These are phyloP conservation scores for Paramecium biaurelia DNA, from an alignment of 73 alveolate genomes.

Conservation along the genomic window DNA sequence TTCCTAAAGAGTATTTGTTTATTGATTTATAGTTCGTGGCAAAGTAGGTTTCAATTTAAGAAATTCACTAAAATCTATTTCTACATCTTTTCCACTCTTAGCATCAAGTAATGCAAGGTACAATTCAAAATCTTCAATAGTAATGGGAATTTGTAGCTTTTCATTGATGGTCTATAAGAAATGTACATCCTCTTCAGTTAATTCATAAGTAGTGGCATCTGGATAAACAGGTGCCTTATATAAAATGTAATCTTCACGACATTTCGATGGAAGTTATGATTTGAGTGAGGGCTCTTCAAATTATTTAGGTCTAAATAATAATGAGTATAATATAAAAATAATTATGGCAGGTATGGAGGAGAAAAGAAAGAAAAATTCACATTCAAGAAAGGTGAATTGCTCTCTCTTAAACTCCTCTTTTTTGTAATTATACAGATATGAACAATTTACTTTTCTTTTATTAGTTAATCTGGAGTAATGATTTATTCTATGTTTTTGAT, in stretches of 20 bases:
- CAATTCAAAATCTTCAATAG: background rate
- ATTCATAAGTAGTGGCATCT: background rate
- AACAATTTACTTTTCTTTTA: background rate
- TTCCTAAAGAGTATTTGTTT: background rate
- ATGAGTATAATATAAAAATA: conserved; percentile 6
- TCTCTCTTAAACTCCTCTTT: background rate
- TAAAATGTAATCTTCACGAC: background rate
- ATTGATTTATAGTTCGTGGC: background rate
- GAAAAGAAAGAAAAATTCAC: background rate
- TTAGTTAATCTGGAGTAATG: conserved; percentile 20
- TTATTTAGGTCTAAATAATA: conserved; percentile 21
- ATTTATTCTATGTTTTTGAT: background rate
- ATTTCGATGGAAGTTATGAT: background rate
- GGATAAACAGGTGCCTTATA: conserved; percentile 8
- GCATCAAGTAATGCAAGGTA: background rate
- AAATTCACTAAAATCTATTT: background rate
- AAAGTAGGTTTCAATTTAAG: background rate
- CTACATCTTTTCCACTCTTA: conserved; percentile 40
- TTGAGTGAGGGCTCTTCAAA: background rate
- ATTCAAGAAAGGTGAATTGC: background rate
- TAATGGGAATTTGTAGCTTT: background rate
- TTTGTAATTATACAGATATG: background rate
- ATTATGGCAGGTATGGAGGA: background rate
- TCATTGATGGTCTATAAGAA: conserved; percentile 6
- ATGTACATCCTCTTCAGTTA: background rate